Base-by-base conservation (phyloP, 805 yeast genomes). In the Saccharomycopsis olivae region DNA sequence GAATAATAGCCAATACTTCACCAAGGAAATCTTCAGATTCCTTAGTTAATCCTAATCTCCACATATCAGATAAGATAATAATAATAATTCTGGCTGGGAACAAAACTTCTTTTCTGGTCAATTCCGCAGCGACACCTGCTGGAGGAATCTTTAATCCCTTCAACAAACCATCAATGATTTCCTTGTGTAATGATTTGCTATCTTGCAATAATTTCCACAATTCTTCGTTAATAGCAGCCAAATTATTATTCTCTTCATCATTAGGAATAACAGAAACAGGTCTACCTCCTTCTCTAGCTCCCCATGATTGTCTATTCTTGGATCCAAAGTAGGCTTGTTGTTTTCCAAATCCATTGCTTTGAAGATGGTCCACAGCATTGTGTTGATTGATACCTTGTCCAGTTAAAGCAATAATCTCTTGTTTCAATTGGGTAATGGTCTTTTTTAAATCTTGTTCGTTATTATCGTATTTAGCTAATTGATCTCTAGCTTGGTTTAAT, bases 1-100 rank as follows among this genome's bases (percentile, higher is more conserved):
- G 97, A 50, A 92, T 86, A 2, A 83, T 81, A 21, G 84, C 74
- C 56, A 89, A 69, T 2, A 87, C 94, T 56, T 82, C 88, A 35
- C 96, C 96, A 47, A 92, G 65, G 56, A 92, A 83, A 41, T 76
- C 78, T 64, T 92, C 97, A 55, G 89, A 78, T 59, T 89, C 96
- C 49, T 81, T 76, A 13, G 96, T 86, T 53, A 87, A 71, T 2
- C 97, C 97, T 35, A 89, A 68, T 61, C 97, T 74, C 98, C 98
- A 92, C 97, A 92, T 87, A 59, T 92, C 98, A 53, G 94, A 79
- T 48, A 89, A 67, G 25, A 89, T 80, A 49, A 92, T 81, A 53
- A 92, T 89, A 53, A 92, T 77, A 49, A 92, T 85, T 66, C 96
- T 77, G 1, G 96, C 92, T 20, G 98, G 98, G 76, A 87, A 92